phyloP scores from a whole-genome alignment of 2,329 filamentous ascomycete genomes.

The Colletotrichum zoysiae region DNA sequence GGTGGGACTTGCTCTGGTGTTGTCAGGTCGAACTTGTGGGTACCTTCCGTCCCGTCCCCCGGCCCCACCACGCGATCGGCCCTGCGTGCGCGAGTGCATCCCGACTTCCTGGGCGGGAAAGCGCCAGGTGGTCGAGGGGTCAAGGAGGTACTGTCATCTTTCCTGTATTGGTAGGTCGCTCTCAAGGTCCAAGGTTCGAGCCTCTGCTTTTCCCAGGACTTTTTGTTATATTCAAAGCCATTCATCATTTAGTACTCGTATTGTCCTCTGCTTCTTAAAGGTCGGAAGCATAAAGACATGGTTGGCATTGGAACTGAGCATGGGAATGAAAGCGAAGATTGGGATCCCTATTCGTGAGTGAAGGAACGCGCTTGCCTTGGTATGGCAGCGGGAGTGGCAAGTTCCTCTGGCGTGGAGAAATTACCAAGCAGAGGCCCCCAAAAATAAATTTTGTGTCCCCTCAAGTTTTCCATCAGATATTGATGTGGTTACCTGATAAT shows the following conservation, averaged over 20 bases:
- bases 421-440: too few species aligned
- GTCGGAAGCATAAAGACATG: too few species aligned
- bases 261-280: too few species aligned
- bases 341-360: too few species aligned
- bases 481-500: too few species aligned
- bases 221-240: background rate
- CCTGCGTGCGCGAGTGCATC: background rate
- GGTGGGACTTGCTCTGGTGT: constrained; percentile 6
- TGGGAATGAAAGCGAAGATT: too few species aligned
- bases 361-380: too few species aligned
- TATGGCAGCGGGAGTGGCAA: too few species aligned
- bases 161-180: background rate
- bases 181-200: background rate
- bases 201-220: background rate
- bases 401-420: too few species aligned
- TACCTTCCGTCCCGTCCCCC: constrained; percentile 6
- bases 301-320: too few species aligned
- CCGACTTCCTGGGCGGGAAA: background rate
- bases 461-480: too few species aligned
- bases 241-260: background rate
- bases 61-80: background rate
- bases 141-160: background rate
- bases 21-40: background rate
- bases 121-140: background rate
- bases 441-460: too few species aligned